Evolutionary conservation across 2,329 filamentous ascomycete species (phyloP).

Genomic region (Fusarium redolens): DNA sequence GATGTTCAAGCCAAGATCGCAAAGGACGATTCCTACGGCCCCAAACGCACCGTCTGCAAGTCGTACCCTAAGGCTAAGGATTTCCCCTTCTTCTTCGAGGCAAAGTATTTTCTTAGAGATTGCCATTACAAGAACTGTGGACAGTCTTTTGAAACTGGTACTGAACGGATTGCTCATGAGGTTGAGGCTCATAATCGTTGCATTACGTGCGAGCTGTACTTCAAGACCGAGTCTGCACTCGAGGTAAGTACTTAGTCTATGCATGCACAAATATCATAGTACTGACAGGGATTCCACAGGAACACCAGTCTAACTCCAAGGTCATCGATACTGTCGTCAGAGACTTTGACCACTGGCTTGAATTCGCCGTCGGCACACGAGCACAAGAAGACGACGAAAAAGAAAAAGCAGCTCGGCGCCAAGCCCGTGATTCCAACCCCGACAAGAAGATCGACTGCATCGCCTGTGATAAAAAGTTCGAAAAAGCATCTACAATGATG

Average conservation of each 20-base stretch:
- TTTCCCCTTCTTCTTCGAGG: background rate
- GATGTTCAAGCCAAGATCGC: background rate
- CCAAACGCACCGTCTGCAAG: background rate
- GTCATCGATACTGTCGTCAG: background rate
- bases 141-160: background rate
- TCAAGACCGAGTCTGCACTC: background rate
- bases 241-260: background rate
- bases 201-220: background rate
- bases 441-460: background rate
- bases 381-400: background rate
- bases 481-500: background rate
- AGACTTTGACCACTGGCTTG: background rate
- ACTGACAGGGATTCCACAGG: background rate
- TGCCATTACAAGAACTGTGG: background rate
- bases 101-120: background rate
- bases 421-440: background rate
- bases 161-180: background rate
- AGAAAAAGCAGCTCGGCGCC: background rate
- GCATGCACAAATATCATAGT: accelerated
- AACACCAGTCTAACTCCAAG: background rate
- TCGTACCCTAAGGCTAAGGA: background rate
- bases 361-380: background rate
- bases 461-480: background rate
- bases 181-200: background rate
- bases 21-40: background rate